Evolutionary conservation across 73 alveolate genomes (phyloP), one percentile per base, ranked within the genome.

Genomic region (Blepharisma japonicum): DNA sequence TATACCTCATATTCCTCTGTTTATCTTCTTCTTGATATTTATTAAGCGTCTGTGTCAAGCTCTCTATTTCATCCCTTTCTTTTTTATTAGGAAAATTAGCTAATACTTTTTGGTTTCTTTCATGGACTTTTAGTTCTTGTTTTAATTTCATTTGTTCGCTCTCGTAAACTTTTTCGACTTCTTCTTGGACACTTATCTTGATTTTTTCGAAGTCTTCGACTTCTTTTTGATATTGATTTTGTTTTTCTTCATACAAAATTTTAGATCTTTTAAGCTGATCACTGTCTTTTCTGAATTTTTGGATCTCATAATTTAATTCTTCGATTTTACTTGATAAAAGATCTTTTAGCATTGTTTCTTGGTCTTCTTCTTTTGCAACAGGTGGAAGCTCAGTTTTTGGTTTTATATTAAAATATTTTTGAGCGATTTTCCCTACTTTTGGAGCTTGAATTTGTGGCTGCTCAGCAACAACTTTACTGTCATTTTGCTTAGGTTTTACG

Each of bases 161-260:
- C 5, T 70, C 56, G 14, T 14, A 7, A 45, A 70, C 11, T 45
- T 70, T 45, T n/a, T 70, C 77, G 14, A 45, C 27, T 45, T 70
- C 80, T 38, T 25, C 39, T 45, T 18, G 11, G 39, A 70, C 27
- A 2, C 27, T 45, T n/a, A 53, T 53, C 23, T n/a, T 53, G 32
- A n/a, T 20, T 38, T 82, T 55, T 55, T 77, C 84, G 45, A 70
- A 74, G 70, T 67, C 77, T 77, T 86, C 85, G 53, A 78, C 76
- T 71, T 82, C 80, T 61, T 61, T 39, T 61, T 61, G 14, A 2
- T n/a, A n/a, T 61, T 25, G 14, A 61, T n/a, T 61, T 61, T 14
- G 49, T 61, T 25, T 61, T n/a, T 61, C 74, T 61, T 14, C 74
- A 14, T 18, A 9, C 2, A 14, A 14, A 20, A 8, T 25, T 61